Evolutionary conservation across 2,329 filamentous ascomycete genomes (phyloP).

Genomic region (Sclerotinia minor): DNA sequence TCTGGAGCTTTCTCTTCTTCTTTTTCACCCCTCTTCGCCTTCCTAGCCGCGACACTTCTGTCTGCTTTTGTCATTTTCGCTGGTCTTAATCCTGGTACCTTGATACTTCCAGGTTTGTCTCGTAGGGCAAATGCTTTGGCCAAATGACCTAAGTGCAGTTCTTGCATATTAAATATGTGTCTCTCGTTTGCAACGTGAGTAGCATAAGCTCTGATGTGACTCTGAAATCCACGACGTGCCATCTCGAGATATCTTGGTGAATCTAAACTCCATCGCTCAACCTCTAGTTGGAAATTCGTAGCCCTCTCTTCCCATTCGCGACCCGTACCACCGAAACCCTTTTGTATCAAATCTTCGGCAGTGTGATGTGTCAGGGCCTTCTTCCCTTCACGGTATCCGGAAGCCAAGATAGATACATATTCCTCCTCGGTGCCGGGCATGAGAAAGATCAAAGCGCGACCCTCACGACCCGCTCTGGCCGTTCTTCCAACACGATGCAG

Average conservation of each 20-base stretch:
- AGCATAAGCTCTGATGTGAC: slow-evolving; percentile 90
- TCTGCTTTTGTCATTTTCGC: slow-evolving; percentile 46
- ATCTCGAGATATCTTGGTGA: slow-evolving; percentile 72
- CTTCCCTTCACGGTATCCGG: slow-evolving; percentile 50
- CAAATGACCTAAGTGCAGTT: slow-evolving; percentile 86
- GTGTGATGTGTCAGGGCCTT: slow-evolving; percentile 64
- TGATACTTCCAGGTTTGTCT: slow-evolving; percentile 84
- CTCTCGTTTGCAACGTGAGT: slow-evolving; percentile 88
- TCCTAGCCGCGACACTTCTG: slow-evolving; percentile 44
- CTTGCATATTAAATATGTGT: slow-evolving; percentile 85
- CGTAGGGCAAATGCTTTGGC: slow-evolving; percentile 91
- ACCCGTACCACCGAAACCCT: slow-evolving; percentile 57
- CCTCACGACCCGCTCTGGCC: slow-evolving; percentile 85
- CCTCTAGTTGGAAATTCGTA: slow-evolving; percentile 66
- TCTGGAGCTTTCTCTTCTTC: slow-evolving; percentile 42
- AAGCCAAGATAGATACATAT: slow-evolving; percentile 64
- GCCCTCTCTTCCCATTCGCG: slow-evolving; percentile 64
- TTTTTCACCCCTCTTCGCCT: slow-evolving; percentile 42
- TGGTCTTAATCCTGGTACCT: slow-evolving; percentile 49
- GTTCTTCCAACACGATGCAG: slow-evolving; percentile 93
- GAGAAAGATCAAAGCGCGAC: slow-evolving; percentile 85
- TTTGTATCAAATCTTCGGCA: slow-evolving; percentile 66
- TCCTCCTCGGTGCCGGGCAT: slow-evolving; percentile 89
- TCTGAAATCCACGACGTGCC: slow-evolving; percentile 83
- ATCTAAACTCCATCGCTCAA: slow-evolving; percentile 65